These are phyloP conservation scores for Cordia subcordata DNA, from an alignment of 257 asterid species.

Conservation along the genomic window DNA sequence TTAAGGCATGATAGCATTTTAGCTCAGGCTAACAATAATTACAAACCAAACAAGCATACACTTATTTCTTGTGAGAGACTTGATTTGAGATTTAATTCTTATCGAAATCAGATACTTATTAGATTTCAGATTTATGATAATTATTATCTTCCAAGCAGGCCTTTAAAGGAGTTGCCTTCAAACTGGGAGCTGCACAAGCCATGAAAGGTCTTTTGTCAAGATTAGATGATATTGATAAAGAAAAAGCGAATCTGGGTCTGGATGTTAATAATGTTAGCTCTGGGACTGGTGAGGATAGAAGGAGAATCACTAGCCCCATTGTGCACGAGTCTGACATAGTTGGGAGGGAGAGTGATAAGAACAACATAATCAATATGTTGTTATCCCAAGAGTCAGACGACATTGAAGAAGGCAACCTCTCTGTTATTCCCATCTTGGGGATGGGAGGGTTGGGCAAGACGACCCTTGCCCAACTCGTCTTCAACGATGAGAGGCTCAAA, in stretches of 20 bases:
- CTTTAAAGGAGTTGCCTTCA: no score
- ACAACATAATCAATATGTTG: background rate
- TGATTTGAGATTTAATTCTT: no score
- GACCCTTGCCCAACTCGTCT: conserved; percentile 5
- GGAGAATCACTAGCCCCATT: background rate
- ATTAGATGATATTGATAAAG: conserved; percentile 4
- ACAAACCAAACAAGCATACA: no score
- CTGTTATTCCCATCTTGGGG: conserved; percentile 6
- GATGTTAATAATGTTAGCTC: background rate
- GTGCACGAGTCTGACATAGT: conserved; percentile 3
- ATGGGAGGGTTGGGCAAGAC: conserved; percentile 14
- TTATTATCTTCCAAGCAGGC: no score
- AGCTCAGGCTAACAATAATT: no score
- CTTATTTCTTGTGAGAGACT: no score
- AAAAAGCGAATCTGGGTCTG: conserved; percentile 1
- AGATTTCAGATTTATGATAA: no score
- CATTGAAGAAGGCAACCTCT: background rate
- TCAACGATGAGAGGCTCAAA: background rate
- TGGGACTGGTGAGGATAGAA: background rate
- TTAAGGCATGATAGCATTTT: no score
- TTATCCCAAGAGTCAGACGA: background rate
- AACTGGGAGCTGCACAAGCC: background rate
- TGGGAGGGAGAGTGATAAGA: conserved; percentile 4
- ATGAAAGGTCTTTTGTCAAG: background rate
- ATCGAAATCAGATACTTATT: no score